Evolutionary conservation across 2,329 filamentous ascomycete species (phyloP).

Genomic region (Ceratocystis papillata): DNA sequence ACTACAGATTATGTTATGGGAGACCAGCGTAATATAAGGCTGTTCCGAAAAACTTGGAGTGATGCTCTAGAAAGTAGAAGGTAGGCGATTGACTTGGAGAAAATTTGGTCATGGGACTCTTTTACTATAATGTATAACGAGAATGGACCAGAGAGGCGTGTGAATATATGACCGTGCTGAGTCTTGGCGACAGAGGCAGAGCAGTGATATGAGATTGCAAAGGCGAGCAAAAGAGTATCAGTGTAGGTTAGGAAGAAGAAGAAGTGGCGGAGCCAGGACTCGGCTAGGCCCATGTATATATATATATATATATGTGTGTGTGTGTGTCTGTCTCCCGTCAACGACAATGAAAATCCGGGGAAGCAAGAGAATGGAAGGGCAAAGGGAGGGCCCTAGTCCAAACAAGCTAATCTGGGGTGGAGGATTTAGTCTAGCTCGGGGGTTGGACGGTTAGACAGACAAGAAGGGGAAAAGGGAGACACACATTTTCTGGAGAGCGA

Average conservation of each 20-base stretch:
- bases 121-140: neutral
- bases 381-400: conserved; percentile 11
- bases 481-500: neutral
- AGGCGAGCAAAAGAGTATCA: no score
- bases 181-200: neutral
- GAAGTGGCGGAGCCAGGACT: neutral
- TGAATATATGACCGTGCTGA: neutral
- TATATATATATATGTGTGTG: neutral
- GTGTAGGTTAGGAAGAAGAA: neutral
- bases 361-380: conserved; percentile 2
- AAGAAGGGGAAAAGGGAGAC: neutral
- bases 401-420: neutral
- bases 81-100: conserved; percentile 12
- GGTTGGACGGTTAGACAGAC: neutral
- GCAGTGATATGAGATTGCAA: neutral
- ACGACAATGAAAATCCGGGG: conserved; percentile 15
- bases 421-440: neutral
- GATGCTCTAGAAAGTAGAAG: conserved; percentile 7
- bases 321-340: neutral
- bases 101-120: conserved; percentile 13
- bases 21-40: neutral
- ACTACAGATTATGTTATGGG: neutral
- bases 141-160: neutral
- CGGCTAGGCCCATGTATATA: neutral
- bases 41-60: neutral